Evolutionary conservation across 768 basidiomycete species (phyloP), one percentile per base, ranked within the genome.

Genomic region (Termitomyces sp.): DNA sequence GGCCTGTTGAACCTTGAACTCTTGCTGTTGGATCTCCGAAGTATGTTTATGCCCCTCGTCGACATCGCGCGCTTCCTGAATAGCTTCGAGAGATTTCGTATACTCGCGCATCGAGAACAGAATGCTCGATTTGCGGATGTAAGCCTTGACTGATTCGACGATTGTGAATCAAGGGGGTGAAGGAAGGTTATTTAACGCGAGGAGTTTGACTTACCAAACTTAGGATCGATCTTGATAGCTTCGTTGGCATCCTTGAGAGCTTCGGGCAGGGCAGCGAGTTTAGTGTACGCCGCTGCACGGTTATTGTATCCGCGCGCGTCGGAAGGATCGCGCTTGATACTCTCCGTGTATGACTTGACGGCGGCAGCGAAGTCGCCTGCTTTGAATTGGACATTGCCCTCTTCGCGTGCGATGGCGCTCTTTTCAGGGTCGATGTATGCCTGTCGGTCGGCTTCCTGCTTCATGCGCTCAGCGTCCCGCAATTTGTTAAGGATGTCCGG

Each of bases 261-360:
- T 71, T 99, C 97, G 12, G 95, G 91, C 32, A 98, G 74, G 1
- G 97, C 97, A 43, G 83, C 83, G 40, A 99, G 85, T 77, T 98
- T 98, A 75, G 89, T 93, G 76, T 97, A 98, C 24, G 94, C 95
- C 30, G 94, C 89, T n/a, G 97, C 94, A 49, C 97, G 89, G 77
- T 99, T 99, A 72, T 96, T 98, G 79, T 98, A 99, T 9, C 92
- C 95, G 62, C 89, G 82, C 14, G 96, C 83, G 69, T 99, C 97
- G 37, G 74, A 71, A 42, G 97, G 96, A 67, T 93, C 88, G 50
- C 97, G 89, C 77, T 98, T 98, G 81, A 98, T 97, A 61, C 93
- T 90, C 75, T 99, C 97, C 37, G 91, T 83, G 76, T 99, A 99
- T 39, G 82, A 78, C 77, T 92, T 94, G 64, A 99, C 95, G 0